These are phyloP conservation scores for Aspergillus arachidicola DNA, from an alignment of 2,329 filamentous ascomycete species.

Conservation along the genomic window DNA sequence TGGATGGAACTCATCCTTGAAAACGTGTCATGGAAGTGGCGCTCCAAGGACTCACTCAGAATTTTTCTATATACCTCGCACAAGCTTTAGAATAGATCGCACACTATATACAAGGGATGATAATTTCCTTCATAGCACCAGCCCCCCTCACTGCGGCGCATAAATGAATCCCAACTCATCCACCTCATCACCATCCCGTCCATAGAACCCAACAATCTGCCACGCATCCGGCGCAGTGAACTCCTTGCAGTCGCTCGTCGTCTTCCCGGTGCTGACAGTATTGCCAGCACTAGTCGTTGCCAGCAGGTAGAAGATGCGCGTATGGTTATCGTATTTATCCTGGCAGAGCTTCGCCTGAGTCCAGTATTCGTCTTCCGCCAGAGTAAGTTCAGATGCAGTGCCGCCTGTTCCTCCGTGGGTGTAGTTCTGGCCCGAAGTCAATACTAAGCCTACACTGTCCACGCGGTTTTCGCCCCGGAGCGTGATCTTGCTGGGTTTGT, in stretches of 20 bases:
- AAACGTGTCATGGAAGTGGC: too few species aligned
- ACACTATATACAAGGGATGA: neutral
- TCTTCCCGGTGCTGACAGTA: slow-evolving; percentile 48
- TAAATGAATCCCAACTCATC: slow-evolving; percentile 53
- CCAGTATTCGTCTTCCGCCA: slow-evolving; percentile 55
- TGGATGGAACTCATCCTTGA: too few species aligned
- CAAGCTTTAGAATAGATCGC: neutral
- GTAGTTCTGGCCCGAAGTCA: slow-evolving; percentile 53
- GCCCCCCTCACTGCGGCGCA: neutral
- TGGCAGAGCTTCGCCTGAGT: slow-evolving; percentile 54
- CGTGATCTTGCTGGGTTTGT: slow-evolving; percentile 27
- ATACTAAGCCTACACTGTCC: slow-evolving; percentile 53
- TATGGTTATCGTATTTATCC: slow-evolving; percentile 48
- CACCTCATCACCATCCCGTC: slow-evolving; percentile 57
- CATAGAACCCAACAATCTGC: slow-evolving; percentile 58
- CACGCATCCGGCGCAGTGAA: slow-evolving; percentile 53
- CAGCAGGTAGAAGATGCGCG: slow-evolving; percentile 59
- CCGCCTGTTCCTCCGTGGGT: slow-evolving; percentile 60
- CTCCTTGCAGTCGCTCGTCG: slow-evolving; percentile 52
- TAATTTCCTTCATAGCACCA: neutral
- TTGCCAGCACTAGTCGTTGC: slow-evolving; percentile 56
- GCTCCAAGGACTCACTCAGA: too few species aligned
- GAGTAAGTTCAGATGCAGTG: slow-evolving; percentile 43
- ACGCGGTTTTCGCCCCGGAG: slow-evolving; percentile 54
- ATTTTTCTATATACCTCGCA: neutral